Conservation (phyloP, 208 protist genomes). For the Crithidia mellificae region DNA sequence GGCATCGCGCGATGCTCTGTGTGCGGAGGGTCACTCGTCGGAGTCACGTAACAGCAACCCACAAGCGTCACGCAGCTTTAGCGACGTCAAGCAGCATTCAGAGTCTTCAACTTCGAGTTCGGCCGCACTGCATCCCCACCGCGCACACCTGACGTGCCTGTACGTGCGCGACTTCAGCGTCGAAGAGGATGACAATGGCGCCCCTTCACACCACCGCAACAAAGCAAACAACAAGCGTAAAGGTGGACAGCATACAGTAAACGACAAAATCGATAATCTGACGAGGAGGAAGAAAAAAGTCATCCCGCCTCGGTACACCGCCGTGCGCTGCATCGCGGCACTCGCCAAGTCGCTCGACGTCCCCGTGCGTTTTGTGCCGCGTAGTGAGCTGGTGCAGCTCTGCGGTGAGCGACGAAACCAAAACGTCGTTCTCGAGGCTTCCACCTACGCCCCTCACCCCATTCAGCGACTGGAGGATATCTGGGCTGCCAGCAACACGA, state of each 20-base stretch:
- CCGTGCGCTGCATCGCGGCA: constrained; percentile 56
- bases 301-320: constrained; percentile 59
- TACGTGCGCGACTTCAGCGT: constrained; percentile 77
- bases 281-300: constrained; percentile 19
- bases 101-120: no score
- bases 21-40: no score
- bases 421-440: constrained; percentile 77
- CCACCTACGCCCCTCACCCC: constrained; percentile 36
- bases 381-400: constrained; percentile 65
- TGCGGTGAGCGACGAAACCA: constrained; percentile 84
- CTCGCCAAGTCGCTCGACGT: constrained; percentile 58
- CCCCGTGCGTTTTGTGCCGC: constrained; percentile 60
- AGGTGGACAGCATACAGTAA: neutral
- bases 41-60: no score
- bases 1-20: no score
- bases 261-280: no score
- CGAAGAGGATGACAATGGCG: constrained; percentile 21
- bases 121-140: constrained; percentile 13
- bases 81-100: no score
- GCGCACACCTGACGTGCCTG: constrained; percentile 35
- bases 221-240: neutral
- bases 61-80: no score
- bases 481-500: neutral
- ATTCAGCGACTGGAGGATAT: constrained; percentile 21
- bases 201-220: neutral